These are phyloP conservation scores for Begonia loranthoides DNA, from an alignment of 306 rosid genomes.

Conservation along the genomic window DNA sequence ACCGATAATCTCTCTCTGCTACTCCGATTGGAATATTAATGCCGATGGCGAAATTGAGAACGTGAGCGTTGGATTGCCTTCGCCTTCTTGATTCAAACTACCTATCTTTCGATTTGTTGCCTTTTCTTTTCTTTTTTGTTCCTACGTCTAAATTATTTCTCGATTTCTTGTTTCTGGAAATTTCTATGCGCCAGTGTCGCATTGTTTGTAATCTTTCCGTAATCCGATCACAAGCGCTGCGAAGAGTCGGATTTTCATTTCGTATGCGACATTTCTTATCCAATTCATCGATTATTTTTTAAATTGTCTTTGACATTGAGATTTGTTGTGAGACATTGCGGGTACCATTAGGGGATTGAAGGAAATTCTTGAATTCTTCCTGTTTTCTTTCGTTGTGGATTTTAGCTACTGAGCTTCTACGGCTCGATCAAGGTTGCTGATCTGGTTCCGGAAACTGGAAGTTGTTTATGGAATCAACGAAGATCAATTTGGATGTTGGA, in stretches of 20 bases:
- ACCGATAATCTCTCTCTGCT: constrained; percentile 9
- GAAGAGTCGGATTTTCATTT: too few species aligned
- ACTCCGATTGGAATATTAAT: constrained; percentile 2
- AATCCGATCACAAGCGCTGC: too few species aligned
- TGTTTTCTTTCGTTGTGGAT: too few species aligned
- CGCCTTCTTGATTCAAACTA: constrained; percentile 9
- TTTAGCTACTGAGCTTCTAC: too few species aligned
- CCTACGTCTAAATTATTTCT: background rate
- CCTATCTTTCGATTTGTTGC: constrained; percentile 2
- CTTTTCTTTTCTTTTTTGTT: background rate
- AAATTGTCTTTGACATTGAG: background rate
- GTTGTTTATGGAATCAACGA: constrained; percentile 23
- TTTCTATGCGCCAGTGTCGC: background rate
- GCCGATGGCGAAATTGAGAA: constrained; percentile 8
- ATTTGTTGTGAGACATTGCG: background rate
- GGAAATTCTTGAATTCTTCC: background rate
- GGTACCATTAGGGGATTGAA: background rate
- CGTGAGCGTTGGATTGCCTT: constrained; percentile 9
- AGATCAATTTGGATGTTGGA: constrained; percentile 16
- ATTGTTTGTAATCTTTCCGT: background rate
- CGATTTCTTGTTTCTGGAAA: background rate
- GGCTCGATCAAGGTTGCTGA: constrained; percentile 18
- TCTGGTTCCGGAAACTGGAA: constrained; percentile 9
- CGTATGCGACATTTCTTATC: too few species aligned
- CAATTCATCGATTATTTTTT: too few species aligned